These are phyloP conservation scores for Colletotrichum tropicicola DNA, from an alignment of 2,329 filamentous ascomycete species.

Conservation along the genomic window DNA sequence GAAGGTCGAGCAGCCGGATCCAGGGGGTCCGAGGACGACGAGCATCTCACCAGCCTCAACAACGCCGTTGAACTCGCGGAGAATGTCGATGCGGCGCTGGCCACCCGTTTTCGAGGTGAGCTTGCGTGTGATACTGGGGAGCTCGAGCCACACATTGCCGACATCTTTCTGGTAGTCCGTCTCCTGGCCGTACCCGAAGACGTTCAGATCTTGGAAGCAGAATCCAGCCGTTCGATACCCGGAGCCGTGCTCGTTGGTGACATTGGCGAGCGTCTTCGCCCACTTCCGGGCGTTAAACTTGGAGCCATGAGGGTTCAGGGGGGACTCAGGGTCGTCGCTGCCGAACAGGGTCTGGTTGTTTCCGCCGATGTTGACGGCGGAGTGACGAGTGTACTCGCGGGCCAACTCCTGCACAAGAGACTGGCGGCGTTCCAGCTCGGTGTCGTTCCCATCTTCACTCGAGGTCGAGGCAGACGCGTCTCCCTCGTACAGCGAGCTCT, in stretches of 20 bases:
- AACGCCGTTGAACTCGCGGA: slow-evolving; percentile 59
- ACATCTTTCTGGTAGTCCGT: slow-evolving; percentile 54
- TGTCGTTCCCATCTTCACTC: slow-evolving; percentile 23
- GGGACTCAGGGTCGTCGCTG: slow-evolving; percentile 48
- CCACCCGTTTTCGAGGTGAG: slow-evolving; percentile 42
- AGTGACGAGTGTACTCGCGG: slow-evolving; percentile 33
- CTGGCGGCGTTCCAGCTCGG: slow-evolving; percentile 30
- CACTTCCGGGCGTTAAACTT: slow-evolving; percentile 59
- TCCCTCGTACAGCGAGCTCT: background rate
- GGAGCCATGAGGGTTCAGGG: slow-evolving; percentile 56
- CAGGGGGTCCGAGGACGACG: slow-evolving; percentile 64
- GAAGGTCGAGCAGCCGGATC: slow-evolving; percentile 71
- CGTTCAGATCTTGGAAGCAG: slow-evolving; percentile 51
- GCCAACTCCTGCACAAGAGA: slow-evolving; percentile 35
- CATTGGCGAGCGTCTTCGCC: slow-evolving; percentile 39
- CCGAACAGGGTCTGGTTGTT: slow-evolving; percentile 37
- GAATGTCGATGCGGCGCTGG: slow-evolving; percentile 53
- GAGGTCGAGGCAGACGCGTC: slow-evolving; percentile 15
- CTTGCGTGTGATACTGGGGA: slow-evolving; percentile 38
- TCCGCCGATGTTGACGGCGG: slow-evolving; percentile 29
- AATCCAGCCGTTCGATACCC: slow-evolving; percentile 41
- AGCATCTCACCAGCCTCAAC: slow-evolving; percentile 65
- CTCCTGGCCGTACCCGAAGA: slow-evolving; percentile 50
- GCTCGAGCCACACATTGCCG: slow-evolving; percentile 43
- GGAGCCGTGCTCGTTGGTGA: slow-evolving; percentile 35